Evolutionary conservation across 305 asterid genomes (phyloP), one percentile per base, ranked within the genome.

Genomic region (Solanum hybrid): DNA sequence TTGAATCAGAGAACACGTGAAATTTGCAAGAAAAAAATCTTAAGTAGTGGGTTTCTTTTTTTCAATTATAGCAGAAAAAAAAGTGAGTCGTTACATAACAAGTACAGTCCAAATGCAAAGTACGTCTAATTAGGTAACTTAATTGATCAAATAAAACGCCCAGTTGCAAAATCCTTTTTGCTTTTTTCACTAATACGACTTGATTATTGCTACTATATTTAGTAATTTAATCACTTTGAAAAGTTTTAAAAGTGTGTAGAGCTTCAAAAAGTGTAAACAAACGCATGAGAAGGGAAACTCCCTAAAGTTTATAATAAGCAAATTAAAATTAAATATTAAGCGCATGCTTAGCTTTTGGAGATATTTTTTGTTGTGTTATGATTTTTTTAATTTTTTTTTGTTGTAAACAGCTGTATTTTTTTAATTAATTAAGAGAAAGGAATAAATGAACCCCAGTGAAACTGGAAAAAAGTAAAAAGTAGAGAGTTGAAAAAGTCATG

Each of bases 371-470:
- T 31, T 26, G 20, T 87, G 12, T 51, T 7, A 10, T 3, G 13
- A 51, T 0, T 26, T 87, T 15, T 73, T 20, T 6, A 2, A 73
- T 38, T 37, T 27, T 70, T 17, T 29, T 87, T 73, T 38, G 89
- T 73, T 70, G 89, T 41, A 38, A 87, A 72, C 89, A 87, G 84
- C 84, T 87, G 89, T 87, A 4, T 87, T 70, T 75, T 65, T 13
- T 70, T 70, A 24, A 24, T 70, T 78, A 31, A 76, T 76, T 33
- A 87, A 41, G 39, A 24, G 39, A 41, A 33, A 14, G 8, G 89
- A 87, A 17, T 84, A 27, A 84, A 79, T 79, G n/a, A 79, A 38
- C 36, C 41, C 20, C 29, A 4, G 32, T 87, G 22, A 61, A 87
- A 87, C 70, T 4, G 27, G 20, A 61, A 73, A 73, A 87, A 73